Conservation (phyloP, 441 rosid species). For the Pelargonium fulgidum region DNA sequence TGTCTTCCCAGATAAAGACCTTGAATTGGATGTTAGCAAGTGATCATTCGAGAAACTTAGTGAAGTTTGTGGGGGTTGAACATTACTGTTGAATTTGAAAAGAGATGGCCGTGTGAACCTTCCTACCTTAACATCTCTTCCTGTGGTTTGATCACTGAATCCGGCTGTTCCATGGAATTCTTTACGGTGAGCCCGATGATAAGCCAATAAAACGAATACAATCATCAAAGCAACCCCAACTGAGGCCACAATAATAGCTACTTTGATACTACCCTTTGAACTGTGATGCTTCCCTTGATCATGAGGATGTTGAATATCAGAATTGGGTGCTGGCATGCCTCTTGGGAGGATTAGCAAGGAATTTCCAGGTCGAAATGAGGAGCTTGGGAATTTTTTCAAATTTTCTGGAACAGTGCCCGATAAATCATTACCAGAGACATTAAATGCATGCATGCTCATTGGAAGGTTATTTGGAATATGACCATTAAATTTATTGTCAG, state of each 20-base stretch:
- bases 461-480: slow-evolving; percentile 62
- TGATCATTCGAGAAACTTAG: slow-evolving; percentile 83
- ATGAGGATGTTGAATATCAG: slow-evolving; percentile 20
- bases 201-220: slow-evolving; percentile 60
- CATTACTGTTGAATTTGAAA: slow-evolving; percentile 57
- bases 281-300: slow-evolving; percentile 24
- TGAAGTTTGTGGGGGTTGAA: slow-evolving; percentile 48
- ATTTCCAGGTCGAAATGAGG: slow-evolving; percentile 73
- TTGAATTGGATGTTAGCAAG: slow-evolving; percentile 71
- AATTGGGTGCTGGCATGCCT: slow-evolving; percentile 22
- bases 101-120: slow-evolving; percentile 54
- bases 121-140: slow-evolving; percentile 51
- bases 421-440: slow-evolving; percentile 69
- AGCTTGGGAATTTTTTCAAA: slow-evolving; percentile 40
- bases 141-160: slow-evolving; percentile 39
- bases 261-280: slow-evolving; percentile 43
- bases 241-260: slow-evolving; percentile 67
- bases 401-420: slow-evolving; percentile 60
- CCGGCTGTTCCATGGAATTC: slow-evolving; percentile 58
- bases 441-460: slow-evolving; percentile 44
- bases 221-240: slow-evolving; percentile 62
- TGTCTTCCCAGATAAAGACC: slow-evolving; percentile 64
- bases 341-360: slow-evolving; percentile 33
- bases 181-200: slow-evolving; percentile 54
- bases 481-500: slow-evolving; percentile 64